Percentiles rank a stretch among this genome's conserved stretches.
These are phyloP conservation scores for Dioscorea zingiberensis DNA, from an alignment of 106 monocot species.

Conservation along the genomic window DNA sequence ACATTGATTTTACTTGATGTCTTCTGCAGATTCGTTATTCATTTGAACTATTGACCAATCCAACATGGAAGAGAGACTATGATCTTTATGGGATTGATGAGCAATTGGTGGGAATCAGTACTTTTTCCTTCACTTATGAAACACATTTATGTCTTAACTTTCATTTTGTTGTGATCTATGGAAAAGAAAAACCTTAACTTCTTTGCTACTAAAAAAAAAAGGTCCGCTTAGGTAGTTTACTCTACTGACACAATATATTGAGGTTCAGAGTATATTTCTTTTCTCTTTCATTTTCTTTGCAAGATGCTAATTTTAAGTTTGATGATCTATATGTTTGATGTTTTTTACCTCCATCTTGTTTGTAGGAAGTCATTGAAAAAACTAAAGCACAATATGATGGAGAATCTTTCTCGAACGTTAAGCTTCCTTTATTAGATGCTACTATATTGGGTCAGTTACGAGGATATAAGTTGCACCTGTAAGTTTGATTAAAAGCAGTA, in stretches of 20 bases:
- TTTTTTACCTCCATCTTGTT: background rate
- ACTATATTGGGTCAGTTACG: conserved; percentile 41
- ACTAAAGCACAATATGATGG: conserved; percentile 42
- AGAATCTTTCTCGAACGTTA: conserved; percentile 40
- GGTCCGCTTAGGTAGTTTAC: background rate
- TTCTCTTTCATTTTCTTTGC: background rate
- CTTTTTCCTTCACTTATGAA: background rate
- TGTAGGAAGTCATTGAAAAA: conserved; percentile 56
- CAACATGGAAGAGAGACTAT: conserved; percentile 86
- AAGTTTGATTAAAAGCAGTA: too few species aligned
- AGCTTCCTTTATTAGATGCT: conserved; percentile 60
- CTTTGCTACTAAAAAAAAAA: too few species aligned
- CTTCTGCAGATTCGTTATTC: conserved; percentile 77
- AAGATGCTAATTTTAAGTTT: background rate
- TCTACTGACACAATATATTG: background rate
- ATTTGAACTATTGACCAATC: conserved; percentile 82
- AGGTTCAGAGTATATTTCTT: too few species aligned
- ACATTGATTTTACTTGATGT: background rate
- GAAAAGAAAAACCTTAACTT: too few species aligned
- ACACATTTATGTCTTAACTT: background rate
- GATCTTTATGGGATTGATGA: conserved; percentile 86
- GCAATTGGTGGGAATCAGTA: conserved; percentile 46
- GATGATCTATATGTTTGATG: background rate
- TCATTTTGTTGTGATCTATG: too few species aligned
- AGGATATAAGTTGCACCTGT: too few species aligned